Evolutionary conservation across 1,284 basidiomycete genomes (phyloP).

Genomic region (Cerioporus squamosus): DNA sequence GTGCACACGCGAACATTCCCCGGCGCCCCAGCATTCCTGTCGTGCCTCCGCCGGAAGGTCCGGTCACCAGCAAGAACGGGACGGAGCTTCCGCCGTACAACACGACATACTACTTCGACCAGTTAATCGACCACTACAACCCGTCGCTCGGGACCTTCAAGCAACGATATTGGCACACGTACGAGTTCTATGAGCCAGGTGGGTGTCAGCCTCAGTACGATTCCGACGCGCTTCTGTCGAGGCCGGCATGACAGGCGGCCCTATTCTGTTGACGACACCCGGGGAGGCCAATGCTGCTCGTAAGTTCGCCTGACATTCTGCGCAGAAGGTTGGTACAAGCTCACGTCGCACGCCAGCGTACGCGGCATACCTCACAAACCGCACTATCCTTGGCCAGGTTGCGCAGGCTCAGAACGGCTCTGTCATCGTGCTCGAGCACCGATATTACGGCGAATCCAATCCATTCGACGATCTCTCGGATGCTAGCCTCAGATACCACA

Average conservation of each 20-base stretch:
- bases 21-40: slow-evolving; percentile 24
- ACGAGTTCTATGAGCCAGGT: slow-evolving; percentile 64
- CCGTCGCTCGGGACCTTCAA: slow-evolving; percentile 73
- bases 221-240: neutral
- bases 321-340: no score
- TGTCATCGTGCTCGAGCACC: slow-evolving; percentile 63
- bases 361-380: slow-evolving; percentile 63
- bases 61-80: slow-evolving; percentile 31
- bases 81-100: slow-evolving; percentile 34
- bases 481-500: slow-evolving; percentile 60
- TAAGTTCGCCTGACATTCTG: slow-evolving; percentile 13
- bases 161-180: slow-evolving; percentile 73
- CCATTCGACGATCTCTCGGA: slow-evolving; percentile 67
- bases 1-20: slow-evolving; percentile 27
- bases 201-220: neutral
- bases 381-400: slow-evolving; percentile 66
- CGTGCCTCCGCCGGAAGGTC: slow-evolving; percentile 17
- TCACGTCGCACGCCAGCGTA: slow-evolving; percentile 30
- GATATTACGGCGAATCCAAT: slow-evolving; percentile 57
- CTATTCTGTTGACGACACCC: slow-evolving; percentile 65
- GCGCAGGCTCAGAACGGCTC: slow-evolving; percentile 70
- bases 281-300: slow-evolving; percentile 52
- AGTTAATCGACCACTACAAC: slow-evolving; percentile 74
- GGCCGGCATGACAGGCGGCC: slow-evolving; percentile 49
- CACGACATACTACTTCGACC: slow-evolving; percentile 64